Evolutionary conservation across 2,329 filamentous ascomycete species (phyloP).

Genomic region (Xylariaceae sp.): DNA sequence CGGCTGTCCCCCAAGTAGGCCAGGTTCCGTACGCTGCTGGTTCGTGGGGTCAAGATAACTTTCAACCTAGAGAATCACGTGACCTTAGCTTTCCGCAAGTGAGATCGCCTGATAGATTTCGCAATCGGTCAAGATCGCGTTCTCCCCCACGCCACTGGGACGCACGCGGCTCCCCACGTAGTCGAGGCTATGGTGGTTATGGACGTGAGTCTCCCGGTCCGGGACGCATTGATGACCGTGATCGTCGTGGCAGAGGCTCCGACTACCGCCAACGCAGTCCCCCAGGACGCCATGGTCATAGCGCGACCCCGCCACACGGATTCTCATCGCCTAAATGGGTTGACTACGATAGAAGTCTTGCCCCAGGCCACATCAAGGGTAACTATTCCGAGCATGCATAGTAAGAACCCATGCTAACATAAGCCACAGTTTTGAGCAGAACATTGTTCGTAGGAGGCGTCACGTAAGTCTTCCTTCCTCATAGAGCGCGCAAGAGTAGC

Average conservation of each 20-base stretch:
- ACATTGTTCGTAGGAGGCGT: slow-evolving; percentile 97
- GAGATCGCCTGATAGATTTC: slow-evolving; percentile 64
- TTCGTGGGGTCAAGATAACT: slow-evolving; percentile 41
- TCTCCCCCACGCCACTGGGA: slow-evolving; percentile 78
- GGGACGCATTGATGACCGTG: slow-evolving; percentile 59
- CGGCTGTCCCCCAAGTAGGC: slow-evolving; percentile 43
- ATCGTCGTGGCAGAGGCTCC: slow-evolving; percentile 57
- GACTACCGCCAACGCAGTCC: slow-evolving; percentile 92
- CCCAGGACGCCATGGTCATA: slow-evolving; percentile 66
- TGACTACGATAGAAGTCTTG: slow-evolving; percentile 75
- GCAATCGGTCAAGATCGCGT: slow-evolving; percentile 72
- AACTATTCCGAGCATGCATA: slow-evolving; percentile 20
- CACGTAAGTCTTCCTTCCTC: slow-evolving; percentile 62
- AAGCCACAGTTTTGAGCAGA: slow-evolving; percentile 77
- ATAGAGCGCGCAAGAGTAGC: neutral
- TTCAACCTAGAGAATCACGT: slow-evolving; percentile 51
- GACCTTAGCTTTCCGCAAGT: slow-evolving; percentile 61
- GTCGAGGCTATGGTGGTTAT: slow-evolving; percentile 70
- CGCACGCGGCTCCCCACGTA: slow-evolving; percentile 65
- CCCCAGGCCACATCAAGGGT: slow-evolving; percentile 78
- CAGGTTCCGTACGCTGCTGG: slow-evolving; percentile 47
- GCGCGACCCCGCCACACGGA: slow-evolving; percentile 57
- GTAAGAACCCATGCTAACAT: slow-evolving; percentile 9
- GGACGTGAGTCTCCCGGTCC: slow-evolving; percentile 69
- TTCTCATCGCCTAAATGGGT: slow-evolving; percentile 66